Conservation (phyloP, 768 basidiomycete species). For the Tephrocybe sp. region DNA sequence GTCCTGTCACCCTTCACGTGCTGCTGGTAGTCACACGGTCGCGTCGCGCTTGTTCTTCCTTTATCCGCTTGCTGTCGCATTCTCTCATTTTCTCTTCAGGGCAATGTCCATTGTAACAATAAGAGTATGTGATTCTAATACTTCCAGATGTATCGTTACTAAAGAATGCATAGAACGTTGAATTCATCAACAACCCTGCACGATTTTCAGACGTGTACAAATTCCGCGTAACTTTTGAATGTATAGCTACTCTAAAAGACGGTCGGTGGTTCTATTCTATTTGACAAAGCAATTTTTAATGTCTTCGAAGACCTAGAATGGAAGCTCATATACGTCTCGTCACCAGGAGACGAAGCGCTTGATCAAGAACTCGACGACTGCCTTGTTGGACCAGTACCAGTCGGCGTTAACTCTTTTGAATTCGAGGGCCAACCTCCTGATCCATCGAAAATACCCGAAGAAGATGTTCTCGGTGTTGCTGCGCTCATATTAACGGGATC, state of each 20-base stretch:
- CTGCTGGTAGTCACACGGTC: conserved; percentile 12
- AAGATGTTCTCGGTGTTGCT: conserved; percentile 94
- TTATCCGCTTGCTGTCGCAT: conserved; percentile 1
- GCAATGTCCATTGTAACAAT: conserved; percentile 71
- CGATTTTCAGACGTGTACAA: conserved; percentile 88
- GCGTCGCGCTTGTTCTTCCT: conserved; percentile 18
- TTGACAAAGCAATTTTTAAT: not conserved
- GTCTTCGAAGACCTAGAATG: conserved; percentile 83
- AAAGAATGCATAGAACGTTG: conserved; percentile 56
- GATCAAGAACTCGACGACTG: conserved; percentile 99
- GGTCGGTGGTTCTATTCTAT: conserved; percentile 39
- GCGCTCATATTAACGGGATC: conserved; percentile 96
- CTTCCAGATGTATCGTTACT: not conserved
- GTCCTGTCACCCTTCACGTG: conserved; percentile 13
- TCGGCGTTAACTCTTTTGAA: conserved; percentile 97
- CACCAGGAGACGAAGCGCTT: conserved; percentile 83
- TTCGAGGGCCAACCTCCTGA: conserved; percentile 88
- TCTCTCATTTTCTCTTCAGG: conserved; percentile 2
- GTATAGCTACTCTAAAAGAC: conserved; percentile 86
- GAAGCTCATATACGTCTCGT: conserved; percentile 96
- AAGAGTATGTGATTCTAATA: conserved; percentile 38
- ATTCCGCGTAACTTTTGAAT: conserved; percentile 97
- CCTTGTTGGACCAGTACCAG: conserved; percentile 94
- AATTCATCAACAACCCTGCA: conserved; percentile 92
- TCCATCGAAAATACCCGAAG: conserved; percentile 78